Conservation (phyloP, 1,139 yeast genomes). For the Geotrichum phurueaensis region DNA sequence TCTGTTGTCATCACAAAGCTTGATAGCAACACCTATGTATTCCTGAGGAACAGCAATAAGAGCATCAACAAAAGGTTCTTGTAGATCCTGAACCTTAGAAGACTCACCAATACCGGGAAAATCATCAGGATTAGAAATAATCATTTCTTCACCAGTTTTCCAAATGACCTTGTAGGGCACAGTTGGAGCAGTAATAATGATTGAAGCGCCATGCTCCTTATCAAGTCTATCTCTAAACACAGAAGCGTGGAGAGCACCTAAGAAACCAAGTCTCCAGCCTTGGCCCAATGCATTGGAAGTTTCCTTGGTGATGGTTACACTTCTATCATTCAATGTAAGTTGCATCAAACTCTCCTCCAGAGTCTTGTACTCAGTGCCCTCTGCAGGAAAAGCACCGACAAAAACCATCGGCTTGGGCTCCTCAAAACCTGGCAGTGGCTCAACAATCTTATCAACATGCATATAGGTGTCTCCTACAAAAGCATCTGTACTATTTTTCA, state of each 20-base stretch:
- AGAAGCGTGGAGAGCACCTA: slow-evolving; percentile 92
- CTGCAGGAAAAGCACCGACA: slow-evolving; percentile 97
- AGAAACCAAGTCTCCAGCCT: slow-evolving; percentile 94
- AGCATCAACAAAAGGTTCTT: slow-evolving; percentile 90
- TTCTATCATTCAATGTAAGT: slow-evolving; percentile 82
- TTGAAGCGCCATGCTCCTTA: slow-evolving; percentile 87
- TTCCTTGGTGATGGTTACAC: slow-evolving; percentile 83
- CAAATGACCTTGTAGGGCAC: slow-evolving; percentile 80
- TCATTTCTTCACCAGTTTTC: slow-evolving; percentile 53
- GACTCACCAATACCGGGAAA: slow-evolving; percentile 57
- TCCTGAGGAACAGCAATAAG: slow-evolving; percentile 89
- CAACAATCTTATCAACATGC: slow-evolving; percentile 60
- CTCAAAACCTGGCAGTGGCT: slow-evolving; percentile 88
- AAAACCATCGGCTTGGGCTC: slow-evolving; percentile 98
- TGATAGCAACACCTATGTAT: slow-evolving; percentile 78
- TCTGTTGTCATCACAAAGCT: slow-evolving; percentile 75
- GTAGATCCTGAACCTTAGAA: slow-evolving; percentile 49
- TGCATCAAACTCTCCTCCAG: slow-evolving; percentile 88
- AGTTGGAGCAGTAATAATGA: slow-evolving; percentile 91
- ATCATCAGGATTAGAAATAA: slow-evolving; percentile 84
- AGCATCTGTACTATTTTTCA: slow-evolving; percentile 83
- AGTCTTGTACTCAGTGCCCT: slow-evolving; percentile 81
- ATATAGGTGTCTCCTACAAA: slow-evolving; percentile 87
- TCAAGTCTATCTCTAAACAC: slow-evolving; percentile 89
- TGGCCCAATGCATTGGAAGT: slow-evolving; percentile 93